Percentiles rank a stretch among this genome's conserved stretches.
phyloP scores from a whole-genome alignment of 345 rosid species.

The Camelina sativa region DNA sequence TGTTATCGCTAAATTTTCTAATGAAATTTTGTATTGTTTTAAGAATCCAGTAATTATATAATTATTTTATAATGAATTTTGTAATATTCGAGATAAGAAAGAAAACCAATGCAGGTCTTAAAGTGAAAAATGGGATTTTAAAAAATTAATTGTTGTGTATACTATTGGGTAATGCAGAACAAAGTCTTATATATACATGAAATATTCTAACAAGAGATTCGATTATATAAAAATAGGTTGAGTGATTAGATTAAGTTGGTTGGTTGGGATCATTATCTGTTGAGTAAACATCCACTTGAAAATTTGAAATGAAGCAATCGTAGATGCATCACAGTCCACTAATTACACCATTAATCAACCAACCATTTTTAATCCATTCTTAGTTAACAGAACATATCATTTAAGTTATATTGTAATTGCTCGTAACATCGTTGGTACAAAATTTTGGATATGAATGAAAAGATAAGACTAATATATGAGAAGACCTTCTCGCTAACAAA shows the following conservation, averaged over 20 bases:
- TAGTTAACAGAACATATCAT: slow-evolving; percentile 8
- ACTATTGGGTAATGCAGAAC: slow-evolving; percentile 6
- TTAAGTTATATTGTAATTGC: not conserved
- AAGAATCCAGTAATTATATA: too few relatives aligned
- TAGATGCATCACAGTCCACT: slow-evolving; percentile 33
- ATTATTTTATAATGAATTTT: too few relatives aligned
- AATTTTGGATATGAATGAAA: not conserved
- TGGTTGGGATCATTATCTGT: slow-evolving; percentile 19
- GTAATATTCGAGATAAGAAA: too few relatives aligned
- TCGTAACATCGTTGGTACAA: not conserved
- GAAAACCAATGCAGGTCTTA: too few relatives aligned
- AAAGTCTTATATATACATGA: not conserved
- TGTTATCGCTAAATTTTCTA: too few relatives aligned
- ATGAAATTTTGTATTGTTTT: too few relatives aligned
- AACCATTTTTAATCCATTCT: not conserved
- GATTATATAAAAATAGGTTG: slow-evolving; percentile 9
- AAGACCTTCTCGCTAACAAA: not conserved
- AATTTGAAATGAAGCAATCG: slow-evolving; percentile 7
- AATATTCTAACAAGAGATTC: slow-evolving; percentile 6
- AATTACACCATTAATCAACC: slow-evolving; percentile 12
- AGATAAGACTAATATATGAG: not conserved
- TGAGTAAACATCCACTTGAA: slow-evolving; percentile 33
- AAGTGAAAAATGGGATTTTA: not conserved
- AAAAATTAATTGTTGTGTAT: not conserved
- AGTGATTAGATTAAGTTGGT: slow-evolving; percentile 23